A percentile compares a stretch with the other conserved stretches of the same genome.
Evolutionary conservation across 2,329 filamentous ascomycete genomes (phyloP).

Genomic region (Alternaria longipes): DNA sequence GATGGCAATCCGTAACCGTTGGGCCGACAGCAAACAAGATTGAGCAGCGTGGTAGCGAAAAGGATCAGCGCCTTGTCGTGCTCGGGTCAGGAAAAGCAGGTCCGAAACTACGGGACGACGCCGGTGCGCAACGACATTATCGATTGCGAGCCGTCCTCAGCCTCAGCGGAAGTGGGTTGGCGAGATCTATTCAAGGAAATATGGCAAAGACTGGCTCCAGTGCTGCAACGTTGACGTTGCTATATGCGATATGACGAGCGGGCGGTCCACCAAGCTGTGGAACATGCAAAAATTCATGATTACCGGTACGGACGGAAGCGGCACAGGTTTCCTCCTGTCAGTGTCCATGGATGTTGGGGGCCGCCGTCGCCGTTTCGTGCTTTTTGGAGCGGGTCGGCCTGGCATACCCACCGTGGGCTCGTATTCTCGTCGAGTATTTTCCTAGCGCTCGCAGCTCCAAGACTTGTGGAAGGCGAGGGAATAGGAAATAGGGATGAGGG

Average conservation of each 20-base stretch:
- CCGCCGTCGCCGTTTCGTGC: slow-evolving; percentile 16
- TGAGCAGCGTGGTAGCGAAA: slow-evolving; percentile 4
- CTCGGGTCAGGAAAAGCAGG: slow-evolving; percentile 13
- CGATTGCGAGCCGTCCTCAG: slow-evolving; percentile 31
- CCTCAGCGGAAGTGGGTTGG: slow-evolving; percentile 17
- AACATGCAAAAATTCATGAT: slow-evolving; percentile 14
- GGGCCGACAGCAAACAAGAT: slow-evolving; percentile 4
- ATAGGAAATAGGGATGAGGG: slow-evolving; percentile 19
- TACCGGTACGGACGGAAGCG: slow-evolving; percentile 11
- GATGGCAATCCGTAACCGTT: not conserved
- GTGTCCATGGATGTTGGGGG: slow-evolving; percentile 23
- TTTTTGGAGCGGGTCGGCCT: slow-evolving; percentile 23
- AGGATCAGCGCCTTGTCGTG: slow-evolving; percentile 21
- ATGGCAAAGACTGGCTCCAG: slow-evolving; percentile 10
- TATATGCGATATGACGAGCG: slow-evolving; percentile 19
- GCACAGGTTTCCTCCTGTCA: slow-evolving; percentile 6
- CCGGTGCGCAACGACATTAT: slow-evolving; percentile 19
- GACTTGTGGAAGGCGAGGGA: not conserved
- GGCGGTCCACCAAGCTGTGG: slow-evolving; percentile 25
- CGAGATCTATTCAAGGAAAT: slow-evolving; percentile 1
- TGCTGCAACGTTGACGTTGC: slow-evolving; percentile 15
- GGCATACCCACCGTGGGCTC: slow-evolving; percentile 28
- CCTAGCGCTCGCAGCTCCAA: slow-evolving; percentile 22
- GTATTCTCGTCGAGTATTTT: slow-evolving; percentile 25
- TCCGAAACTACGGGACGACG: slow-evolving; percentile 21